Conservation (phyloP, 164 flowering plant genomes). For the Vitis cinerea region DNA sequence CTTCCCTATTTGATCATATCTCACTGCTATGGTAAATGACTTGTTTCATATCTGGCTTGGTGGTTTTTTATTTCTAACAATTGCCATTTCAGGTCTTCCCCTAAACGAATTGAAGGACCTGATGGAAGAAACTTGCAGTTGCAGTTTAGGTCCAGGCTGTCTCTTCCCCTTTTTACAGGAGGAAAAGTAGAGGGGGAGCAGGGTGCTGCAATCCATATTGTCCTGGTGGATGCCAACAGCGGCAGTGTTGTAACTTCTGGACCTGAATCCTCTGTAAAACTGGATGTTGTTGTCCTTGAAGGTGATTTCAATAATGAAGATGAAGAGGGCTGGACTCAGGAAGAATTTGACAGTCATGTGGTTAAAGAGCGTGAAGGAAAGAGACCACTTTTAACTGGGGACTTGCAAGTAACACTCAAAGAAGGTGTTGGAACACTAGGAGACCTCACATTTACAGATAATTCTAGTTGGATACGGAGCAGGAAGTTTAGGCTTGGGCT, state of each 20-base stretch:
- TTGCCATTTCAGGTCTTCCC: slow-evolving; percentile 48
- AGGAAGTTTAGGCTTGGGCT: slow-evolving; percentile 76
- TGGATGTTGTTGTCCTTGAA: slow-evolving; percentile 74
- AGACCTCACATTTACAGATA: slow-evolving; percentile 76
- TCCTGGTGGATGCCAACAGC: slow-evolving; percentile 52
- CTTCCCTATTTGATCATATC: no score
- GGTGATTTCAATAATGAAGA: slow-evolving; percentile 82
- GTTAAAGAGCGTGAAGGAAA: slow-evolving; percentile 83
- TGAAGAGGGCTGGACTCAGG: slow-evolving; percentile 72
- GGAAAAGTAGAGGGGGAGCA: slow-evolving; percentile 77
- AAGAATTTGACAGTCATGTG: slow-evolving; percentile 75
- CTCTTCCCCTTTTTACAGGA: slow-evolving; percentile 74
- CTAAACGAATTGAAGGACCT: slow-evolving; percentile 63
- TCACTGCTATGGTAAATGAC: no score
- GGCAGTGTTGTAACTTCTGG: slow-evolving; percentile 58
- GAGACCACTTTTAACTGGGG: slow-evolving; percentile 77
- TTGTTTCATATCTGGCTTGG: background rate
- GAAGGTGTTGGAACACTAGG: slow-evolving; percentile 84
- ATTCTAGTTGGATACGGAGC: slow-evolving; percentile 86
- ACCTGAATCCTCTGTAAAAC: slow-evolving; percentile 53
- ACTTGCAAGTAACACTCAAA: slow-evolving; percentile 64
- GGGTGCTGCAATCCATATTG: slow-evolving; percentile 69
- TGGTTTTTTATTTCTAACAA: slow-evolving; percentile 3
- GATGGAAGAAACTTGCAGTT: slow-evolving; percentile 64
- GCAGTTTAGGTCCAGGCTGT: slow-evolving; percentile 54